Conservation (phyloP, 1,284 basidiomycete genomes). For the Stygiomarasmius scandens region DNA sequence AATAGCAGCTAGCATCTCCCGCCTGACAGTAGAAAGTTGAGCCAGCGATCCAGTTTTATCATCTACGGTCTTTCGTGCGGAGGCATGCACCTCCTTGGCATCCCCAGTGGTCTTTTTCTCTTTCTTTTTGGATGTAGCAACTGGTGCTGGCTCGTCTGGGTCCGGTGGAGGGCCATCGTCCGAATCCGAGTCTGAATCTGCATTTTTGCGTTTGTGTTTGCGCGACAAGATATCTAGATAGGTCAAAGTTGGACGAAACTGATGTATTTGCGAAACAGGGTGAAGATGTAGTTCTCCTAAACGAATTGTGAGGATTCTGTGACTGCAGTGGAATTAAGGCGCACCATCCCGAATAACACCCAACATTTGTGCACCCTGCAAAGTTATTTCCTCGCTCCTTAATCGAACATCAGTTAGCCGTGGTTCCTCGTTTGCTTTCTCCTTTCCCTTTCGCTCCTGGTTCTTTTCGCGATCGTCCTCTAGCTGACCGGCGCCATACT, state of each 20-base stretch:
- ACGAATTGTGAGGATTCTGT: conserved; percentile 13
- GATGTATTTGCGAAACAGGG: conserved; percentile 74
- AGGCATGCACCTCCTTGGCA: conserved; percentile 74
- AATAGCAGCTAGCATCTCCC: conserved; percentile 74
- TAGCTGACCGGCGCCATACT: conserved; percentile 61
- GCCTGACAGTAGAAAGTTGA: conserved; percentile 60
- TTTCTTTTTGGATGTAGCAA: conserved; percentile 53
- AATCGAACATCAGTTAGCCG: conserved; percentile 69
- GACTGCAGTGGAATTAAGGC: conserved; percentile 21
- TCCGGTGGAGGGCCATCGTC: conserved; percentile 80
- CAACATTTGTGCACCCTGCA: conserved; percentile 67
- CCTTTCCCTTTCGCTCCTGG: conserved; percentile 55
- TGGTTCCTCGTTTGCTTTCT: conserved; percentile 55
- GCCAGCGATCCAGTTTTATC: conserved; percentile 42
- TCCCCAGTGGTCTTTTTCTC: conserved; percentile 57
- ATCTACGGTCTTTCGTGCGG: conserved; percentile 70
- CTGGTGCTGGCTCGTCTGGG: conserved; percentile 65
- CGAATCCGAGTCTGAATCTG: conserved; percentile 68
- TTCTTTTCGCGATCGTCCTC: conserved; percentile 79
- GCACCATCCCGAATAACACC: conserved; percentile 73
- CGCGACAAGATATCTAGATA: conserved; percentile 73
- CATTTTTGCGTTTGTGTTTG: conserved; percentile 55
- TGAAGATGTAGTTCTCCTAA: conserved; percentile 76
- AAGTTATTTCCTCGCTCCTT: conserved; percentile 69
- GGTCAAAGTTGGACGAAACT: conserved; percentile 77